Evolutionary conservation across 495 filamentous ascomycete genomes (phyloP).

Genomic region (Lophiostoma macrostomum): DNA sequence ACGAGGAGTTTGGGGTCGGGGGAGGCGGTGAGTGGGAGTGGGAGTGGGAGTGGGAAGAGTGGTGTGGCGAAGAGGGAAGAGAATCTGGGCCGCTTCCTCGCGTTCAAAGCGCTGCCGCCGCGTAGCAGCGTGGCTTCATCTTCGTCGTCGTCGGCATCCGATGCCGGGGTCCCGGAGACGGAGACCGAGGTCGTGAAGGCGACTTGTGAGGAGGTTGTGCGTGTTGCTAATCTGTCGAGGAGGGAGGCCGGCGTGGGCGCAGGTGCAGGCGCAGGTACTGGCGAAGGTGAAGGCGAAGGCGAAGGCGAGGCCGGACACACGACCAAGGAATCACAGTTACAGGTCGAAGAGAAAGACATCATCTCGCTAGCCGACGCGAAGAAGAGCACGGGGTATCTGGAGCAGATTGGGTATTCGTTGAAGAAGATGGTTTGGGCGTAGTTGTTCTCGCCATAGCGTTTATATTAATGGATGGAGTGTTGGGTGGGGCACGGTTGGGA

Average conservation of each 20-base stretch:
- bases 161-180: constrained; percentile 46
- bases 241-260: too few species aligned
- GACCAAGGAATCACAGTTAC: constrained; percentile 37
- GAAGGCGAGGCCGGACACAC: constrained; percentile 34
- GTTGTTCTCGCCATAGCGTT: neutral
- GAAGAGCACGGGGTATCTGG: constrained; percentile 80
- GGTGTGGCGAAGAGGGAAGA: constrained; percentile 23
- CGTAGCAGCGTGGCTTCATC: constrained; percentile 49
- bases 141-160: too few species aligned
- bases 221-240: constrained; percentile 36
- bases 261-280: neutral
- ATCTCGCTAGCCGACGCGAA: constrained; percentile 79
- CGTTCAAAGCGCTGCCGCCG: constrained; percentile 64
- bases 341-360: constrained; percentile 71
- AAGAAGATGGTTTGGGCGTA: constrained; percentile 92
- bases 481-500: too few species aligned
- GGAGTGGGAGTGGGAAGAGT: too few species aligned
- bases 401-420: constrained; percentile 78
- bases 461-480: neutral
- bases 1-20: constrained; percentile 73
- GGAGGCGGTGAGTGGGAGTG: constrained; percentile 33
- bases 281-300: constrained; percentile 1
- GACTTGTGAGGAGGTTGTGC: constrained; percentile 63
- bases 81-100: constrained; percentile 46
- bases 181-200: constrained; percentile 68